phyloP scores from a whole-genome alignment of 371 early-diverging fungal genomes.

The Coemansia sp. region DNA sequence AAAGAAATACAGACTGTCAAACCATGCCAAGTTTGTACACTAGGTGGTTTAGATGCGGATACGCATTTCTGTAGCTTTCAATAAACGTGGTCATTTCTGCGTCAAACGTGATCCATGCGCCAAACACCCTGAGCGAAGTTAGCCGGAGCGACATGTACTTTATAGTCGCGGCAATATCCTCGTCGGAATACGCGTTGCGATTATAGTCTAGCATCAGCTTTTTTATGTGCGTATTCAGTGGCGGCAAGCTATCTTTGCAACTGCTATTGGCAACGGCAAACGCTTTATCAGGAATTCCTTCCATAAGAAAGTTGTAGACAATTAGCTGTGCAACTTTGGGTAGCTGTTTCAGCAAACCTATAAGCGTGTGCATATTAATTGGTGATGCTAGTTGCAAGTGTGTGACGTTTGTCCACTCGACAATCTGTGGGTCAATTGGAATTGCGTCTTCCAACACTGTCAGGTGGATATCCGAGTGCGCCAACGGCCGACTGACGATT shows the following conservation, averaged over 20 bases:
- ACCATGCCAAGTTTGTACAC: conserved; percentile 3
- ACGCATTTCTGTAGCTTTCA: background rate
- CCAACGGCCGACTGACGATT: background rate
- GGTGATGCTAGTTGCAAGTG: conserved; percentile 4
- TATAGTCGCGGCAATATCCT: background rate
- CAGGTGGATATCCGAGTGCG: background rate
- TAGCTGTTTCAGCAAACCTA: conserved; percentile 1
- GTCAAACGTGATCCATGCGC: conserved; percentile 3
- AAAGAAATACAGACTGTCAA: background rate
- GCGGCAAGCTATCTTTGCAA: background rate
- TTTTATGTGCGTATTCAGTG: background rate
- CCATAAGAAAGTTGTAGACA: conserved; percentile 4
- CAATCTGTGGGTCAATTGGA: background rate
- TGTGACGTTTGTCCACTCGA: conserved; percentile 5
- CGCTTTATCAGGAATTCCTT: conserved; percentile 2
- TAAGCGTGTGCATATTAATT: background rate
- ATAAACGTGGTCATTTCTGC: conserved; percentile 2
- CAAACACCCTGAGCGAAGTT: conserved; percentile 1
- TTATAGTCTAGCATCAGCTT: conserved; percentile 11
- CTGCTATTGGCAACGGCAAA: background rate
- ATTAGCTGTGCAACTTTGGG: background rate
- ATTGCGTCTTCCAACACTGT: conserved; percentile 3
- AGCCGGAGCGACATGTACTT: conserved; percentile 6
- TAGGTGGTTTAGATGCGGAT: conserved; percentile 6
- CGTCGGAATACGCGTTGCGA: background rate